Evolutionary conservation across 345 rosid genomes (phyloP).

Genomic region (Rhizophora apiculata): DNA sequence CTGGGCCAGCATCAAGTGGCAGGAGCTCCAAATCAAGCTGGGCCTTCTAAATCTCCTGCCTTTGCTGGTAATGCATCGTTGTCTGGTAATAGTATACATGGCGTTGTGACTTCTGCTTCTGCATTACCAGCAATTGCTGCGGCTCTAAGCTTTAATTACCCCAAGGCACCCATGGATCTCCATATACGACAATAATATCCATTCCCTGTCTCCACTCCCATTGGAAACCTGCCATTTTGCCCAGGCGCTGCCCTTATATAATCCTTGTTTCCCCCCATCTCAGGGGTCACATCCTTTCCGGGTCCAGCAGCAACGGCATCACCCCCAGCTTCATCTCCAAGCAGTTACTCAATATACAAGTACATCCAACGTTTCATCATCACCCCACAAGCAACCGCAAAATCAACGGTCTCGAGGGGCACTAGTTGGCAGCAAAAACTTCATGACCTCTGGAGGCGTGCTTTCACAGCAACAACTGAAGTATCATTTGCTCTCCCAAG

Average conservation of each 20-base stretch:
- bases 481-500: constrained; percentile 21
- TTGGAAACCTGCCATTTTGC: constrained; percentile 25
- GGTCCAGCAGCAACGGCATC: constrained; percentile 38
- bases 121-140: too few species aligned
- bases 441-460: constrained; percentile 26
- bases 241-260: constrained; percentile 44
- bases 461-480: constrained; percentile 32
- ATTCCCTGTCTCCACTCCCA: too few species aligned
- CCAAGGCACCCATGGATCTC: too few species aligned
- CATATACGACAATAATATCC: too few species aligned
- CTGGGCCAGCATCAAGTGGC: too few species aligned
- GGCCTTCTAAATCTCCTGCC: too few species aligned
- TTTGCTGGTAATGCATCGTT: too few species aligned
- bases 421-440: constrained; percentile 21
- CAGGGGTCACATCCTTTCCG: constrained; percentile 50
- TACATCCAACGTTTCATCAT: constrained; percentile 41
- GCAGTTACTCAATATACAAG: constrained; percentile 35
- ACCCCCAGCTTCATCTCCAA: constrained; percentile 22
- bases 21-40: too few species aligned
- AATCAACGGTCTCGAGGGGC: constrained; percentile 24
- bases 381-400: constrained; percentile 43
- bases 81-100: too few species aligned
- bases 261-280: constrained; percentile 47
- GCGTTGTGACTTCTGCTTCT: too few species aligned
- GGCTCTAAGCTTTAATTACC: too few species aligned